Evolutionary conservation across 2,329 filamentous ascomycete genomes (phyloP).

Genomic region (Arthroderma sp.): DNA sequence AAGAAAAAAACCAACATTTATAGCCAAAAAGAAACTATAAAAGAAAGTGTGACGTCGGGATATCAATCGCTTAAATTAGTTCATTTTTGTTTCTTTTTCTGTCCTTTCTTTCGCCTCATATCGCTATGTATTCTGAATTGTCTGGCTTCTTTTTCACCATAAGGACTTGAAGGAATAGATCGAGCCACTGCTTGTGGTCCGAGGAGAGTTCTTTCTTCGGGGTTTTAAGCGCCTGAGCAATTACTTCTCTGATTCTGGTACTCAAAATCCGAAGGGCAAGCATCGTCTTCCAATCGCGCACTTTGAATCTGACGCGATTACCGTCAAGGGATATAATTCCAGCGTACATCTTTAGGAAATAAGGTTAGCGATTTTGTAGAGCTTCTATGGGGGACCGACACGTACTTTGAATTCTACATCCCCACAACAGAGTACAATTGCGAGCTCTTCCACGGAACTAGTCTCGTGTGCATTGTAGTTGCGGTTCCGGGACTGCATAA

Average conservation of each 20-base stretch:
- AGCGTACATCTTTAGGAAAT: slow-evolving; percentile 26
- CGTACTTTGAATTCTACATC: slow-evolving; percentile 75
- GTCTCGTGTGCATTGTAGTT: slow-evolving; percentile 82
- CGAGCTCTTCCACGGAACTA: slow-evolving; percentile 65
- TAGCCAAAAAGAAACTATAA: background rate
- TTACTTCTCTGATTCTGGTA: slow-evolving; percentile 59
- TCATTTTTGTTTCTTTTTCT: background rate
- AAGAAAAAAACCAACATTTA: background rate
- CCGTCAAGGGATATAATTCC: slow-evolving; percentile 80
- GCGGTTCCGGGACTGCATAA: slow-evolving; percentile 80
- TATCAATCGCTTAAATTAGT: background rate
- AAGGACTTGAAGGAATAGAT: slow-evolving; percentile 61
- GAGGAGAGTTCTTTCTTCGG: slow-evolving; percentile 37
- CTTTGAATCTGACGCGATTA: slow-evolving; percentile 70
- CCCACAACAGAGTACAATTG: slow-evolving; percentile 72
- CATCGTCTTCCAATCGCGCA: slow-evolving; percentile 81
- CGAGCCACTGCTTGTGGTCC: slow-evolving; percentile 62
- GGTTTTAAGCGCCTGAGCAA: slow-evolving; percentile 52
- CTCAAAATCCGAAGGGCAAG: slow-evolving; percentile 77
- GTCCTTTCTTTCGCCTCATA: background rate
- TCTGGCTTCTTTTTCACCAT: slow-evolving; percentile 7
- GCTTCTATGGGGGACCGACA: background rate
- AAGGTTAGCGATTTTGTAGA: background rate
- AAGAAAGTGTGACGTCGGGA: background rate
- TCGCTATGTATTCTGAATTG: background rate